Conservation (phyloP, 106 monocot species). For the Phalaenopsis aphrodite region DNA sequence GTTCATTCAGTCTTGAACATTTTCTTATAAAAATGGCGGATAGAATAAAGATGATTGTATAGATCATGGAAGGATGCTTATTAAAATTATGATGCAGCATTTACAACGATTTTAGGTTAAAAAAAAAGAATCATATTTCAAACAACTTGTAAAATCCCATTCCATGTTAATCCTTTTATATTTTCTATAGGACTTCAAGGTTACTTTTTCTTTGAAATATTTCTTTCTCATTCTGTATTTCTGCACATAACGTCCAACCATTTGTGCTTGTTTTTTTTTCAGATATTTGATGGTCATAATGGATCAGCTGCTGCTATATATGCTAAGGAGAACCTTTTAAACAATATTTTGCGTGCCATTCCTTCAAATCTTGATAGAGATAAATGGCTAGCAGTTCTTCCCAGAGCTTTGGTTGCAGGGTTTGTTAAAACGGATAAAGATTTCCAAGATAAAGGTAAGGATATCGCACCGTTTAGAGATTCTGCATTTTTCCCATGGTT, state of each 20-base stretch:
- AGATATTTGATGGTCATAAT: slow-evolving; percentile 96
- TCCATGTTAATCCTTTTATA: neutral
- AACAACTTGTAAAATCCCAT: neutral
- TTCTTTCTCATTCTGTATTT: neutral
- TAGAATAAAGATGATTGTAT: neutral
- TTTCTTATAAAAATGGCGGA: neutral
- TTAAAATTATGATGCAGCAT: neutral
- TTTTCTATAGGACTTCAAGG: neutral
- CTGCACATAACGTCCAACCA: neutral
- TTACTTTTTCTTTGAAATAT: neutral
- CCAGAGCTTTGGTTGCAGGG: slow-evolving; percentile 86
- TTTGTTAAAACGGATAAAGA: slow-evolving; percentile 98
- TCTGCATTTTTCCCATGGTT: neutral
- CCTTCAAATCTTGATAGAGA: slow-evolving; percentile 66
- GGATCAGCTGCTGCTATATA: slow-evolving; percentile 85
- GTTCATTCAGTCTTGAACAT: neutral
- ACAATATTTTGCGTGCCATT: slow-evolving; percentile 70
- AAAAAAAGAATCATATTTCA: neutral
- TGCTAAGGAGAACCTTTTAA: slow-evolving; percentile 74
- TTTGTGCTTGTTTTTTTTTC: slow-evolving; percentile 14
- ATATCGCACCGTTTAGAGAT: neutral
- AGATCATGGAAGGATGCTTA: neutral
- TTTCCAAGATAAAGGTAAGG: slow-evolving; percentile 70
- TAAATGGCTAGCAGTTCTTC: slow-evolving; percentile 85
- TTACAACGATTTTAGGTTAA: neutral